Conservation (phyloP, 2,329 filamentous ascomycete genomes). For the Madurella fahalii region DNA sequence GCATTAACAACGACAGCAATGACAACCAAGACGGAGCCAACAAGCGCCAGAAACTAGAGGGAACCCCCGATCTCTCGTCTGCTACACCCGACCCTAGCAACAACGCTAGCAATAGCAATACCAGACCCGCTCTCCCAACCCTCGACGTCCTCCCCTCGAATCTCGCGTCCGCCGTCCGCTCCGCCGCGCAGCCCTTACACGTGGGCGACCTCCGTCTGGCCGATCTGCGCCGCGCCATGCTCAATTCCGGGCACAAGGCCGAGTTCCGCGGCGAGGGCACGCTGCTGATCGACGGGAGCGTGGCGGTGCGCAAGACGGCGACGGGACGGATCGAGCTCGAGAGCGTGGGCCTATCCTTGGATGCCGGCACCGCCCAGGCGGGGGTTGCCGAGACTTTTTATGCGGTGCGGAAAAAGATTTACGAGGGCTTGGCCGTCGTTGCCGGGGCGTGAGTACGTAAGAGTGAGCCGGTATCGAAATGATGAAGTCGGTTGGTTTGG, state of each 20-base stretch:
- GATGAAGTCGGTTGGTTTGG: too few species aligned
- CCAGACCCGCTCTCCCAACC: slow-evolving; percentile 38
- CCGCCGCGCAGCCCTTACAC: slow-evolving; percentile 81
- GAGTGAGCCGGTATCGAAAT: not conserved
- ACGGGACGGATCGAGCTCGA: slow-evolving; percentile 88
- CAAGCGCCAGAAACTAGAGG: slow-evolving; percentile 48
- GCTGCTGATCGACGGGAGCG: slow-evolving; percentile 79
- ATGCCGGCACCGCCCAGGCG: not conserved
- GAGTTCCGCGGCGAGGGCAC: slow-evolving; percentile 94
- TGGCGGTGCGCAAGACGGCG: slow-evolving; percentile 83
- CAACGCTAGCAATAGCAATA: slow-evolving; percentile 19
- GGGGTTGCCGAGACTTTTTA: slow-evolving; percentile 55
- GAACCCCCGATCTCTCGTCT: slow-evolving; percentile 20
- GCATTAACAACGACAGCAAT: slow-evolving; percentile 35
- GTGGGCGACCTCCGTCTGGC: slow-evolving; percentile 89
- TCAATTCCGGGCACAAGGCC: slow-evolving; percentile 74
- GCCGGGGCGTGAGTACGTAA: slow-evolving; percentile 54
- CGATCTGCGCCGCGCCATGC: slow-evolving; percentile 81
- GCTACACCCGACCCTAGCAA: slow-evolving; percentile 10
- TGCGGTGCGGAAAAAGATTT: slow-evolving; percentile 85
- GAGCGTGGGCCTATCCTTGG: slow-evolving; percentile 57
- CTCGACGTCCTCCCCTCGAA: slow-evolving; percentile 53
- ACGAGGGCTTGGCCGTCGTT: slow-evolving; percentile 89
- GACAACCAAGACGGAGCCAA: slow-evolving; percentile 44
- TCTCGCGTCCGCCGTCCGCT: slow-evolving; percentile 68